Conservation (phyloP, 108 stramenopile genomes). For the Schizochytrium sp. region DNA sequence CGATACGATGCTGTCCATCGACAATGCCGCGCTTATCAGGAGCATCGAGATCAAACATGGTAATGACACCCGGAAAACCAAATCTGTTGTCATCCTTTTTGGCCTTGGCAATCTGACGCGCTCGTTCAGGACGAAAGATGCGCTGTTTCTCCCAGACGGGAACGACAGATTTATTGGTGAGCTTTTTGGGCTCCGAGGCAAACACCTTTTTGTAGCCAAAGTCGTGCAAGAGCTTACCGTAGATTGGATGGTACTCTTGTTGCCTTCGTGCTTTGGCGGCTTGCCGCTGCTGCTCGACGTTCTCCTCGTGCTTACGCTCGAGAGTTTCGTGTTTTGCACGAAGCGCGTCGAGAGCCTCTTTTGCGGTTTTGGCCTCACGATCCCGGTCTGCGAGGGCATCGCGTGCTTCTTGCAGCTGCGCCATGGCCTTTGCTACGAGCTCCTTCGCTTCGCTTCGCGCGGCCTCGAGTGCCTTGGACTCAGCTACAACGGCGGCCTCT, state of each 20-base stretch:
- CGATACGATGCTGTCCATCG: constrained; percentile 79
- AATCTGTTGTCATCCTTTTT: neutral
- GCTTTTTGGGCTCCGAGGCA: constrained; percentile 7
- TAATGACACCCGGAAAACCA: constrained; percentile 24
- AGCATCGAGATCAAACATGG: neutral
- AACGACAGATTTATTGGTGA: neutral
- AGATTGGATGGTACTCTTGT: constrained; percentile 16
- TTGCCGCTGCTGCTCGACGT: neutral
- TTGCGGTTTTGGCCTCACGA: too few relatives aligned
- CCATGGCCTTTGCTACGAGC: too few relatives aligned
- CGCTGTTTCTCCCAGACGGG: constrained; percentile 32
- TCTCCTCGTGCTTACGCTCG: neutral
- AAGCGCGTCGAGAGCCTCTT: too few relatives aligned
- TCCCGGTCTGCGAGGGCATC: too few relatives aligned
- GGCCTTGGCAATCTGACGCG: constrained; percentile 5
- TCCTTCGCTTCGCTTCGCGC: too few relatives aligned
- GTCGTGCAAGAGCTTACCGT: constrained; percentile 20
- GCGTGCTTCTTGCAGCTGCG: too few relatives aligned
- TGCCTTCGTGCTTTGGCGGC: neutral
- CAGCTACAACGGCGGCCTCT: too few relatives aligned
- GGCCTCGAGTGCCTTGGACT: too few relatives aligned
- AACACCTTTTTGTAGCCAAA: constrained; percentile 27
- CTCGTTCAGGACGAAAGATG: constrained; percentile 24
- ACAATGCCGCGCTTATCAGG: constrained; percentile 59
- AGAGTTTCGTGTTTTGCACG: neutral